Conservation (phyloP, 345 rosid species). For the Eutrema japonicum region DNA sequence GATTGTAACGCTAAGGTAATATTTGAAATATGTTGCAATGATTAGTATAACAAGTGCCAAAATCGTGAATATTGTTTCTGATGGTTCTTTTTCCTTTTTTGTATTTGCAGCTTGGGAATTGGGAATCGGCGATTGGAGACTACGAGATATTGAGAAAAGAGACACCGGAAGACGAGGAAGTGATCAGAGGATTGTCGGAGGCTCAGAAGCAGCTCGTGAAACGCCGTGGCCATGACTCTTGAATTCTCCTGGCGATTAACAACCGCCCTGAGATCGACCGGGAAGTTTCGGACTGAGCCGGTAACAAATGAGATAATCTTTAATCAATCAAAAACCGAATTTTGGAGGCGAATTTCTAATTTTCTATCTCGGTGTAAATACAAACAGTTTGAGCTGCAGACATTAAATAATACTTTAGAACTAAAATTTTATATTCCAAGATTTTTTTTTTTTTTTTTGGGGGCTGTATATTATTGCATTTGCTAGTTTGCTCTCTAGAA, state of each 20-base stretch:
- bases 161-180: constrained; percentile 72
- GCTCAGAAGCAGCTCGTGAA: constrained; percentile 53
- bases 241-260: constrained; percentile 17
- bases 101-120: constrained; percentile 59
- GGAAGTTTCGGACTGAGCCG: neutral
- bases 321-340: constrained; percentile 10
- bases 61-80: neutral
- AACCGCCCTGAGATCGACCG: neutral
- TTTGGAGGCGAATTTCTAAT: neutral
- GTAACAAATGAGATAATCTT: neutral
- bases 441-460: neutral
- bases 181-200: constrained; percentile 52
- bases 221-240: constrained; percentile 42
- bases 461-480: neutral
- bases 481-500: neutral
- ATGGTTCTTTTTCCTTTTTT: neutral
- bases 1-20: constrained; percentile 76
- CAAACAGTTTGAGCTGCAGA: constrained; percentile 2
- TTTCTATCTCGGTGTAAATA: constrained; percentile 28
- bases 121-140: constrained; percentile 72
- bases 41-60: neutral
- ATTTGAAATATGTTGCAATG: neutral
- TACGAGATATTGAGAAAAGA: constrained; percentile 65
- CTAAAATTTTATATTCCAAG: neutral
- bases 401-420: constrained; percentile 7